These are phyloP conservation scores for Cinchona pubescens DNA, from an alignment of 257 asterid genomes.

Conservation along the genomic window DNA sequence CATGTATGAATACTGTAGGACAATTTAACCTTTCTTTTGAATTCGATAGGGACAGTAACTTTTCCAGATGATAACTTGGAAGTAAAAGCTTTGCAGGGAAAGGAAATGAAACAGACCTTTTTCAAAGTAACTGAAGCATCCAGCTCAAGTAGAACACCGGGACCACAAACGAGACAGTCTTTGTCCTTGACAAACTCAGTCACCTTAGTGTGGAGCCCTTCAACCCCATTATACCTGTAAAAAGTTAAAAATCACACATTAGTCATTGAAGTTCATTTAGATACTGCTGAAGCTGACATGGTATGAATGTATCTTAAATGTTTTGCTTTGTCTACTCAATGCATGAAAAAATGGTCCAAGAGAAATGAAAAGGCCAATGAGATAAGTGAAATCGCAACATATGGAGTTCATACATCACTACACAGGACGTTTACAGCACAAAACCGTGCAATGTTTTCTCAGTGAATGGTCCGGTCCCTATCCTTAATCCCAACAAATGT, in stretches of 20 bases:
- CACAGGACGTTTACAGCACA: neutral
- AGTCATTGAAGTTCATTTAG: slow-evolving; percentile 2
- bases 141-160: slow-evolving; percentile 90
- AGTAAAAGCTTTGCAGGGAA: slow-evolving; percentile 13
- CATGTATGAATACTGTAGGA: neutral
- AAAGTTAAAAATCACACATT: slow-evolving; percentile 2
- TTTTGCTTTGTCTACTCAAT: neutral
- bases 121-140: slow-evolving; percentile 67
- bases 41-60: neutral
- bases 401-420: neutral
- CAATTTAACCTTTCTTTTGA: neutral
- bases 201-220: slow-evolving; percentile 89
- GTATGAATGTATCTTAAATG: neutral
- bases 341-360: neutral
- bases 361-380: neutral
- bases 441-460: neutral
- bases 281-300: neutral
- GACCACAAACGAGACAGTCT: slow-evolving; percentile 95
- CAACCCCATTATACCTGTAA: slow-evolving; percentile 85
- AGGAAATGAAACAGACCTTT: slow-evolving; percentile 50
- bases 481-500: neutral
- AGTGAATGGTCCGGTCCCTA: too few species aligned
- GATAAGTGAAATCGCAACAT: neutral
- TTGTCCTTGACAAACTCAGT: slow-evolving; percentile 79
- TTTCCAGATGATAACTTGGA: slow-evolving; percentile 1